These are phyloP conservation scores for Verticillium isaacii DNA, from an alignment of 2,329 filamentous ascomycete genomes.

Conservation along the genomic window DNA sequence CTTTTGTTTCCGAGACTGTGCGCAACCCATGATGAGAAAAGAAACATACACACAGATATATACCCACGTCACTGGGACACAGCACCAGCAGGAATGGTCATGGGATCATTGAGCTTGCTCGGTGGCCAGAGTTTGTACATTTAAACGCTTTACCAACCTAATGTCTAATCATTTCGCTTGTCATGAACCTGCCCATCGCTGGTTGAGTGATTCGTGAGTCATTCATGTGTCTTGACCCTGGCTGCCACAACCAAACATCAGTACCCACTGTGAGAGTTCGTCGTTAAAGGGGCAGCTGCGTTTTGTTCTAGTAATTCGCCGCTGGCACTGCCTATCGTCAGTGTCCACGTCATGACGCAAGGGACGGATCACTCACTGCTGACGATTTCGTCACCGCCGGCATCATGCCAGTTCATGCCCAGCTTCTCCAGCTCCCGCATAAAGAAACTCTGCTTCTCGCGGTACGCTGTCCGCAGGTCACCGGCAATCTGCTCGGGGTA, in stretches of 20 bases:
- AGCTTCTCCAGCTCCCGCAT: slow-evolving; percentile 71
- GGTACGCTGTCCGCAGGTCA: slow-evolving; percentile 52
- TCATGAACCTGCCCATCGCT: background rate
- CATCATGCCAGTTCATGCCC: slow-evolving; percentile 47
- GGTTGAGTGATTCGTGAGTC: background rate
- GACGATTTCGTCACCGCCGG: slow-evolving; percentile 23
- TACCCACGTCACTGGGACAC: background rate
- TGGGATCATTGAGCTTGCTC: background rate
- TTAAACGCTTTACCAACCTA: background rate
- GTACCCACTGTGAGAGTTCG: no score
- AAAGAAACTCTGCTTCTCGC: slow-evolving; percentile 77
- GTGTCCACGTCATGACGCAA: slow-evolving; percentile 1
- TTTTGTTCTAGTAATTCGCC: slow-evolving; percentile 5
- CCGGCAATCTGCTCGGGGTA: slow-evolving; percentile 75
- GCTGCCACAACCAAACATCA: background rate
- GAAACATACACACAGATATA: background rate
- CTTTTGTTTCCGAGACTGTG: background rate
- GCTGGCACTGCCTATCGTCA: slow-evolving; percentile 6
- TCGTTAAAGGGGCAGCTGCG: background rate
- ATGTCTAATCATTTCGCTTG: slow-evolving; percentile 1
- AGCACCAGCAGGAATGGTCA: background rate
- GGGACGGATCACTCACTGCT: slow-evolving; percentile 15
- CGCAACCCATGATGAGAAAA: background rate
- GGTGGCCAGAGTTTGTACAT: background rate
- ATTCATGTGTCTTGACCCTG: background rate